Percentiles rank a stretch among this genome's conserved stretches.
phyloP scores from a whole-genome alignment of 495 filamentous ascomycete genomes.

The Aspergillus cavernicola region DNA sequence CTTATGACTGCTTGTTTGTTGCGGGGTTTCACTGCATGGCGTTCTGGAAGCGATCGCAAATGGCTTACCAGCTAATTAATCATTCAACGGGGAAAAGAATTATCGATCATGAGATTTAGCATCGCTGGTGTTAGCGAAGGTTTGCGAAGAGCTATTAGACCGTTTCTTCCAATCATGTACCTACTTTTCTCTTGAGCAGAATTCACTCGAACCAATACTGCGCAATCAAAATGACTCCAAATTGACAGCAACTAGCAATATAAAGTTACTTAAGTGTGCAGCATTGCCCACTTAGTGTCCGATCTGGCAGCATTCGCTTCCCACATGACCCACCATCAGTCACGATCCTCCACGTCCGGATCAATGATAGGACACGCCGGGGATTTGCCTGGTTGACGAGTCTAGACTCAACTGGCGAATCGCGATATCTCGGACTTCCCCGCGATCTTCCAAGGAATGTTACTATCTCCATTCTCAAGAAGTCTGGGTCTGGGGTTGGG shows the following conservation, averaged over 20 bases:
- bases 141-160: slow-evolving; percentile 6
- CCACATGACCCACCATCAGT: slow-evolving; percentile 6
- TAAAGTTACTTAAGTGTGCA: slow-evolving; percentile 12
- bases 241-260: slow-evolving; percentile 1
- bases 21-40: slow-evolving; percentile 4
- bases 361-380: too few relatives aligned
- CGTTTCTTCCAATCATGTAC: slow-evolving; percentile 9
- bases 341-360: neutral
- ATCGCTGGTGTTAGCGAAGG: neutral
- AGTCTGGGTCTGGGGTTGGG: neutral
- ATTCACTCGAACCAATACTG: too few relatives aligned
- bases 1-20: neutral
- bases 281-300: slow-evolving; percentile 13
- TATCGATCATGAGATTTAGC: slow-evolving; percentile 8
- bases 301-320: slow-evolving; percentile 9
- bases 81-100: slow-evolving; percentile 5
- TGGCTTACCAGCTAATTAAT: neutral
- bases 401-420: too few relatives aligned
- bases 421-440: neutral
- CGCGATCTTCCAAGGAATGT: too few relatives aligned
- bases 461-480: too few relatives aligned
- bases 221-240: neutral
- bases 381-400: too few relatives aligned
- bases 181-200: neutral
- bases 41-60: slow-evolving; percentile 1